Base-by-base conservation (phyloP, 176 grass and related monocot genomes). In the Zoysia japonica region DNA sequence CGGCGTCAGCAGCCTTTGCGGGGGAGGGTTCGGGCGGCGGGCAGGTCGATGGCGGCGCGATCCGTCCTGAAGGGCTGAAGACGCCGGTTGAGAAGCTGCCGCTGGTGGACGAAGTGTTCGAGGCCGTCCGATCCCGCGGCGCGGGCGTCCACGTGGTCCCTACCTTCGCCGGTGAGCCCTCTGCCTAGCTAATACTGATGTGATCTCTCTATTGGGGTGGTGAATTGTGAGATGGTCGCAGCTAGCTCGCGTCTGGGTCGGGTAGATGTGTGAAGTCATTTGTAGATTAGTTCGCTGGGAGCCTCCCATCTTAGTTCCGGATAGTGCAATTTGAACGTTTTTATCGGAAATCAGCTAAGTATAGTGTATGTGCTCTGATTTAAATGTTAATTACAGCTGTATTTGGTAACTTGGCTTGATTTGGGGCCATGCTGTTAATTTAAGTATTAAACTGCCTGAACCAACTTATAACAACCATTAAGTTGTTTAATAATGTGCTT, bases 101-200 rank as follows among this genome's bases (percentile, higher is more conserved):
- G 16, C 49, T 79, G 79, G 76, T 80, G 68, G 88, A 90, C 67
- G 82, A 81, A 78, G 82, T 71, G 71, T 99, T 99, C 74, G 90
- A 99, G 68, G 86, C 82, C 14, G 90, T 99, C 74, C 92, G 93
- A 89, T 99, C 96, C 82, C 90, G 96, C 57, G 92, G 72, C 46
- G 52, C 85, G 53, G 82, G 76, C 66, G 88, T 93, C 73, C 96
- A 99, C 85, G 96, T 92, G 45, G 92, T 99, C 48, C 90, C 96
- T 10, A 91, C 90, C 79, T 92, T 92, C 76, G 88, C 96, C 57
- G 96, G 96, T 95, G 73, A 93, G 90, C 10, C 72, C 65, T 71
- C 50, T 47, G 19, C 45, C 46, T 14, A 50, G 44, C 40, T 13
- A 68, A 50, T 15, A 81, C 9, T 55, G 56, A 20, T 75, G 15